Conservation (phyloP, 192 early-diverging fungal genomes). For the Chytriomyces confervae region DNA sequence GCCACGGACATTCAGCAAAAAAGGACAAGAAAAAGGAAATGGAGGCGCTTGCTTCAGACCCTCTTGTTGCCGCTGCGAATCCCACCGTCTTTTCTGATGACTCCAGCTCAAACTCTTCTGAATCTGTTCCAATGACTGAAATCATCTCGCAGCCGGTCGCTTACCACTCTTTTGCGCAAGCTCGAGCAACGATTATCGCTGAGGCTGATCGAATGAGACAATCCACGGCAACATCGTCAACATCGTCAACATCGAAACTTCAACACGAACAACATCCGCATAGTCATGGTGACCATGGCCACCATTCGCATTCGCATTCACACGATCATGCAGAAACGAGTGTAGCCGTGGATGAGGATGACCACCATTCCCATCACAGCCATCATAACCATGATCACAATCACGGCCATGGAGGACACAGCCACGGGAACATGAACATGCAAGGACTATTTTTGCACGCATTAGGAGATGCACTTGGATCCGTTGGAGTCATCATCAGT, state of each 20-base stretch:
- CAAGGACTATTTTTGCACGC: constrained; percentile 87
- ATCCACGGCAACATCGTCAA: neutral
- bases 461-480: constrained; percentile 86
- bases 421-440: constrained; percentile 64
- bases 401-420: constrained; percentile 57
- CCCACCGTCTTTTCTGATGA: neutral
- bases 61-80: neutral
- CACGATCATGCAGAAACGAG: neutral
- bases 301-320: neutral
- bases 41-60: neutral
- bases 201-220: neutral
- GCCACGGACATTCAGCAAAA: neutral
- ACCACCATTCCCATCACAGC: constrained; percentile 54
- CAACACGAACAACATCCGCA: neutral
- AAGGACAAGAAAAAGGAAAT: neutral
- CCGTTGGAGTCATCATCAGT: constrained; percentile 83
- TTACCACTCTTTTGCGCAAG: neutral
- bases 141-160: neutral
- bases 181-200: neutral
- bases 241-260: neutral
- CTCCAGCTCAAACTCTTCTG: neutral
- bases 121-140: neutral
- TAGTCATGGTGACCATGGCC: neutral
- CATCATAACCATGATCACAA: constrained; percentile 26
- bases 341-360: constrained; percentile 2